These are phyloP conservation scores for Glycine latifolia DNA, from an alignment of 306 rosid species.

Conservation along the genomic window DNA sequence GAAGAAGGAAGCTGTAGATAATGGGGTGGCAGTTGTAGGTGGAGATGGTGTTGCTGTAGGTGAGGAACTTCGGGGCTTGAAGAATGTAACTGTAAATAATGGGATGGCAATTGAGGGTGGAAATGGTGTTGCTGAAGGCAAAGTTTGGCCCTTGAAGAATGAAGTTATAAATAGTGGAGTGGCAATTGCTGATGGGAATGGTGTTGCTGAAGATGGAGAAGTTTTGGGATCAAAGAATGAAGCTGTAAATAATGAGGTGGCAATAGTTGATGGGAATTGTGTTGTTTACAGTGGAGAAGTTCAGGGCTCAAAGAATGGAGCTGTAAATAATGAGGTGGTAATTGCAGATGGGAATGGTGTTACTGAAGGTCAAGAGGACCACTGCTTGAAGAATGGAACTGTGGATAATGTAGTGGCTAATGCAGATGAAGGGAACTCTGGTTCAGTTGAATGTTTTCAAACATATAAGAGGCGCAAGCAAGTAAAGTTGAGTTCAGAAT, in stretches of 20 bases:
- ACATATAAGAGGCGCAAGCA: slow-evolving; percentile 93
- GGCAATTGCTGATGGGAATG: slow-evolving; percentile 39
- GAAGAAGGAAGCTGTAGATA: slow-evolving; percentile 40
- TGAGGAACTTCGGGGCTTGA: slow-evolving; percentile 37
- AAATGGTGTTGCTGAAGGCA: slow-evolving; percentile 47
- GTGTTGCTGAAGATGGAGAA: slow-evolving; percentile 40
- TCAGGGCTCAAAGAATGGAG: slow-evolving; percentile 30
- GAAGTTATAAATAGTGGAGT: slow-evolving; percentile 46
- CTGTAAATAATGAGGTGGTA: slow-evolving; percentile 46
- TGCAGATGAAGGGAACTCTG: slow-evolving; percentile 45
- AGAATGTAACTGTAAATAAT: slow-evolving; percentile 41
- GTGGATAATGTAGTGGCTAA: slow-evolving; percentile 48
- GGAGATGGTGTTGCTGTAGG: slow-evolving; percentile 45
- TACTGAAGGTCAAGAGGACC: slow-evolving; percentile 41
- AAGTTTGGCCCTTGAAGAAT: slow-evolving; percentile 24
- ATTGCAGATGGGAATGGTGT: slow-evolving; percentile 41
- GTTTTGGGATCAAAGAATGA: slow-evolving; percentile 30
- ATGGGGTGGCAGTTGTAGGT: slow-evolving; percentile 44
- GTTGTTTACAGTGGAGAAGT: slow-evolving; percentile 43
- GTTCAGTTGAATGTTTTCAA: slow-evolving; percentile 51
- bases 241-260: slow-evolving; percentile 50
- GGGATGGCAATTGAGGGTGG: slow-evolving; percentile 44
- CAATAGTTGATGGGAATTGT: slow-evolving; percentile 42
- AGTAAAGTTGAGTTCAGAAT: slow-evolving; percentile 55
- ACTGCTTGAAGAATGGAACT: slow-evolving; percentile 47